Base-by-base conservation (phyloP, 495 filamentous ascomycete species). In the Podospora fimiseda region DNA sequence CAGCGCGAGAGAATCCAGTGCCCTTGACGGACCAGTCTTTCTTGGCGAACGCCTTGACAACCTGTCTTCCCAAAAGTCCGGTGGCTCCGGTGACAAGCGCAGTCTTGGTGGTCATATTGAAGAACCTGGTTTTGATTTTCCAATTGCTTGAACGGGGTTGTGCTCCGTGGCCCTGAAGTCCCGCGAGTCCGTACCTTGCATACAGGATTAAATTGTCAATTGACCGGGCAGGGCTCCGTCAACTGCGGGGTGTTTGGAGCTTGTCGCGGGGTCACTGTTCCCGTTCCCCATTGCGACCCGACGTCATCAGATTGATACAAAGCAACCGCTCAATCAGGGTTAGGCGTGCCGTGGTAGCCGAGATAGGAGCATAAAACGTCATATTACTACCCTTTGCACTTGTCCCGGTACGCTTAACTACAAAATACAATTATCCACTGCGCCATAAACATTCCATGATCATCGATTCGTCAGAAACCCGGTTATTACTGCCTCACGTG, bases 1-100 rank as follows among this genome's bases (percentile, higher is more conserved):
- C 81, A 16, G 88, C 86, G 47, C 91, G 77, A 7, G 86, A 73
- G 55, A 72, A 71, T 22, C 88, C 91, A 21, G 90, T 92, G n/a
- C 90, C 91, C 54, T 88, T 80, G 42, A 83, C 83, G n/a, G 81
- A 74, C 81, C 90, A 95, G 5, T 79, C 78, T 19, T 74, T 79
- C 36, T 72, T 63, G 54, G 85, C 74, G 66, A 96, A 95, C 15
- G 78, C 83, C 51, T 81, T 85, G 55, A 86, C 76, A 14, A 91
- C 84, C 66, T 94, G 82, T 15, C 90, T 81, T 27, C 91, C 91
- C 7, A 96, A 78, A 2, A 93, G 75, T 41, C 91, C 91, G 36
- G 81, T 92, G 39, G 88, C 91, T 33, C 91, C 91, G 21, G 91
- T 96, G 43, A 96, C 72, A 18, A 96, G 75, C 36, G 77, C 89